Conservation (phyloP, 176 grass and related monocot genomes). For the Bonia amplexicaulis region DNA sequence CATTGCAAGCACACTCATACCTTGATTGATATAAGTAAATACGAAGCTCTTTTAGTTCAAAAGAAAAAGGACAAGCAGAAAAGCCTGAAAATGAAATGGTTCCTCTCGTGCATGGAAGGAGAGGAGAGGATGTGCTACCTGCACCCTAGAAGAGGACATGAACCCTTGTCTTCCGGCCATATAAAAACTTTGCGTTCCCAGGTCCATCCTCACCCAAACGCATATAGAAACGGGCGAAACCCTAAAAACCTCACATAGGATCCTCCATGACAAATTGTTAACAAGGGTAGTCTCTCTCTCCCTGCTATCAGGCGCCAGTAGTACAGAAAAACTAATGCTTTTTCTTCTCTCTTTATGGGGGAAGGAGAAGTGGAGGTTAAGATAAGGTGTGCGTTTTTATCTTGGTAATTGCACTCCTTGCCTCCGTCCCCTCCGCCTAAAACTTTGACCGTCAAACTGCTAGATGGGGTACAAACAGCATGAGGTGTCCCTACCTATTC, state of each 20-base stretch:
- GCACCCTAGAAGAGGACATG: slow-evolving; percentile 73
- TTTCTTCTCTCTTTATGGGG: slow-evolving; percentile 38
- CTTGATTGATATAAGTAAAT: neutral
- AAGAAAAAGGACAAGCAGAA: slow-evolving; percentile 17
- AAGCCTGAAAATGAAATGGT: slow-evolving; percentile 13
- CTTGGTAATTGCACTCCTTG: slow-evolving; percentile 58
- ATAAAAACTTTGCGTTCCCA: slow-evolving; percentile 27
- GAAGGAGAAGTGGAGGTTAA: slow-evolving; percentile 47
- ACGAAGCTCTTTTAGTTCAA: neutral
- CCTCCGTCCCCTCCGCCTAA: slow-evolving; percentile 29
- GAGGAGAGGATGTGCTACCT: slow-evolving; percentile 47
- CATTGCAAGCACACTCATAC: neutral
- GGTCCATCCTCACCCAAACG: slow-evolving; percentile 31
- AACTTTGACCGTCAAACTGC: slow-evolving; percentile 76
- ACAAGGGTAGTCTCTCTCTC: neutral
- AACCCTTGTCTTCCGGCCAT: slow-evolving; percentile 79
- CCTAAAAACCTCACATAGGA: slow-evolving; percentile 48
- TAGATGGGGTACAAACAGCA: slow-evolving; percentile 20
- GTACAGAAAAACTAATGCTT: slow-evolving; percentile 21
- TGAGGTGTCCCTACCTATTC: slow-evolving; percentile 1
- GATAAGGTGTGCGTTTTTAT: slow-evolving; percentile 55
- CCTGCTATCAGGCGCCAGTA: neutral
- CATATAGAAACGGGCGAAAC: slow-evolving; percentile 39
- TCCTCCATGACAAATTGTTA: slow-evolving; percentile 49
- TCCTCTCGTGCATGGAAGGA: neutral